Base-by-base conservation (phyloP, 371 early-diverging fungal species). In the Parasitella parasitica region DNA sequence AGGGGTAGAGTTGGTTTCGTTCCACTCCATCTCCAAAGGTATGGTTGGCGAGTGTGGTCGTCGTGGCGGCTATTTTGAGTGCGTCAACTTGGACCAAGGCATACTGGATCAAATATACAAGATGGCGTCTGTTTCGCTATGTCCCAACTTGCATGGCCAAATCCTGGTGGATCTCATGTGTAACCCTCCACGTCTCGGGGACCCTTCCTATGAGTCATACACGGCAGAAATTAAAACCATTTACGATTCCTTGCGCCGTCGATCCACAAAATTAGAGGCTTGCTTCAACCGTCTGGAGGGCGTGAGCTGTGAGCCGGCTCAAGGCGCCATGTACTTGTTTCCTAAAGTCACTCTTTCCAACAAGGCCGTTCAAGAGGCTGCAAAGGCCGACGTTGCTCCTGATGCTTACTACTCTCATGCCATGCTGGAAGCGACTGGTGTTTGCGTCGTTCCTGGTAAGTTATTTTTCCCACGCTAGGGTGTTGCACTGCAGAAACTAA, bases 31-130 rank as follows among this genome's bases (percentile, higher is more conserved):
- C 57, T 97, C 97, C 36, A 98, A 98, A 77, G 99, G 99, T 51
- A 92, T 97, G 95, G 75, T 98, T 61, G 99, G 99, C 54, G 99
- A 98, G 71, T 98, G 99, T 72, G 99, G 99, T 43, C 91, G 94
- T 62, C 93, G 99, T 54, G 99, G 98, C 58, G 99, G 98, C 3
- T 98, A 97, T 81, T 94, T 96, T 83, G 99, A 97, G 78, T 93
- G 94, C 64, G 85, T 86, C 41, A 90, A 91, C 54, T 79, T 97
- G 59, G 92, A 92, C 71, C 61, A 71, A 5, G 63, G 80, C 13
- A 88, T 97, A 30, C 71, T 88, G 63, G 94, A 86, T 6, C 86
- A 96, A 69, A 76, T 97, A 46, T 94, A 97, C 81, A 98, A 98
- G 79, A 83, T 97, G 68, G 90, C 95, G 3, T 95, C 95, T 54